These are phyloP conservation scores for Lentinula detonsa DNA, from an alignment of 768 basidiomycete species.

Conservation along the genomic window DNA sequence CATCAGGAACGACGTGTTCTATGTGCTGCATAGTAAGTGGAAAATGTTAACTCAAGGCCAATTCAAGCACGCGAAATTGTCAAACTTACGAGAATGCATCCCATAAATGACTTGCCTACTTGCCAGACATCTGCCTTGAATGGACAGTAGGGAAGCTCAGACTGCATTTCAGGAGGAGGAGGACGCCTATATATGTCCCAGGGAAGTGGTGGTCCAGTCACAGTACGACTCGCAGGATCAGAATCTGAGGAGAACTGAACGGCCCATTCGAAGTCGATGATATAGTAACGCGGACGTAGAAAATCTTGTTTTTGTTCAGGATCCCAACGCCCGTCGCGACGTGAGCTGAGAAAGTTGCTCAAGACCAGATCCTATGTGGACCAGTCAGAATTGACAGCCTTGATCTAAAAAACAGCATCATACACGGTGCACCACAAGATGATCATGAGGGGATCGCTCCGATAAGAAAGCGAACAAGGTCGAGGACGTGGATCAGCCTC, in stretches of 20 bases:
- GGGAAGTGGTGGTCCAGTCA: slow-evolving; percentile 2
- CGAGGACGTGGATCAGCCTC: too few relatives aligned
- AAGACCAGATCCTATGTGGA: slow-evolving; percentile 5
- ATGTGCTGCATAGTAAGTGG: neutral
- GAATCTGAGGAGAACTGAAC: neutral
- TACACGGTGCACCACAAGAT: slow-evolving; percentile 4
- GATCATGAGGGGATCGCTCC: neutral
- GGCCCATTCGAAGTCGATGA: slow-evolving; percentile 7
- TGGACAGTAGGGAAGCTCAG: slow-evolving; percentile 2
- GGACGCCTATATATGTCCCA: neutral
- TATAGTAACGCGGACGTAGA: slow-evolving; percentile 4
- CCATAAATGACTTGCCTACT: neutral
- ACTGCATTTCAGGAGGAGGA: neutral
- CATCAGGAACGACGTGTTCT: neutral
- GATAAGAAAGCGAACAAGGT: too few relatives aligned
- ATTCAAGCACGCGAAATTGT: too few relatives aligned
- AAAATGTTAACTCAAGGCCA: too few relatives aligned
- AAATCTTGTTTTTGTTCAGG: neutral
- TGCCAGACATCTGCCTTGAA: slow-evolving; percentile 10
- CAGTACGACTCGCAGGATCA: neutral
- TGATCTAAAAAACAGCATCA: neutral
- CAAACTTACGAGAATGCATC: neutral
- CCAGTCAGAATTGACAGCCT: neutral
- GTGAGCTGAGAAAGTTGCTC: neutral
- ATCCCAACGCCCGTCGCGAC: neutral